A percentile compares a stretch with the other conserved stretches of the same genome.
Conservation (phyloP, 78 protist genomes). For the Neovahlkampfia damariscottae region DNA sequence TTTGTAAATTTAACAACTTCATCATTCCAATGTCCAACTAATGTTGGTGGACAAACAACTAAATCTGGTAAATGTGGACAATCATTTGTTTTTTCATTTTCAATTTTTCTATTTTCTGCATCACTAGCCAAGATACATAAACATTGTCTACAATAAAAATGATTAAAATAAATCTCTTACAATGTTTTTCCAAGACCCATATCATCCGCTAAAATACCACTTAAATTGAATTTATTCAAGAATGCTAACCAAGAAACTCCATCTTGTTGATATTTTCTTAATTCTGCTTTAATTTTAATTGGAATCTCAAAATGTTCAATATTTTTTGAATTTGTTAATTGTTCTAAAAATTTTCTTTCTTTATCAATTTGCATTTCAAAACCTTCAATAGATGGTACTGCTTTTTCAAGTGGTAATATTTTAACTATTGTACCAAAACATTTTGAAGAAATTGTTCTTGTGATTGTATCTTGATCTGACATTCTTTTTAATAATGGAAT, state of each 20-base stretch:
- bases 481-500: constrained; percentile 13
- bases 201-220: constrained; percentile 83
- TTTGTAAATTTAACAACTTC: constrained; percentile 53
- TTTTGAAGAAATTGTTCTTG: not conserved
- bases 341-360: constrained; percentile 32
- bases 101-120: constrained; percentile 15
- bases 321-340: constrained; percentile 30
- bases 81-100: not conserved
- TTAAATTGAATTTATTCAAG: constrained; percentile 39
- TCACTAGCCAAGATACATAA: constrained; percentile 56
- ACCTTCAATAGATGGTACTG: not conserved
- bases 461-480: not conserved
- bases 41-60: constrained; percentile 83
- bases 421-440: not conserved
- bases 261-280: constrained; percentile 73
- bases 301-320: constrained; percentile 24
- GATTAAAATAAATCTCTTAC: constrained; percentile 67
- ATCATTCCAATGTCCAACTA: constrained; percentile 78
- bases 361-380: not conserved
- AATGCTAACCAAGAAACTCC: constrained; percentile 86
- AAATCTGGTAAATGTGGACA: constrained; percentile 35
- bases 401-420: not conserved
- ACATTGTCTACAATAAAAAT: constrained; percentile 41
- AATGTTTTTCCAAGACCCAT: constrained; percentile 98
- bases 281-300: constrained; percentile 30